Evolutionary conservation across 805 yeast genomes (phyloP), one percentile per base, ranked within the genome.

Genomic region (Myxozyma nipponensis): DNA sequence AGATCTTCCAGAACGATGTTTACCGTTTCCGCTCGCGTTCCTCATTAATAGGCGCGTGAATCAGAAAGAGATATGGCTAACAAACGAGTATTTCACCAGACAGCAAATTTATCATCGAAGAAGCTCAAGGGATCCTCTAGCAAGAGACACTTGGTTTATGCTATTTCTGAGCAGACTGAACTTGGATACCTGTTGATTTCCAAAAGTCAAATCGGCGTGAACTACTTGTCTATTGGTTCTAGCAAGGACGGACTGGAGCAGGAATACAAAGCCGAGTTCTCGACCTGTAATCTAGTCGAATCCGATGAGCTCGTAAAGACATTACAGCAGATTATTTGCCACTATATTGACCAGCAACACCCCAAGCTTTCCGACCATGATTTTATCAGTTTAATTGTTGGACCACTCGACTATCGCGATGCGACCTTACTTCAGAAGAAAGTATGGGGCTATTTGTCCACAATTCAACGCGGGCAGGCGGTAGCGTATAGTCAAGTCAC

Each of bases 391-490:
- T n/a, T 13, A 3, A 13, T 18, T 36, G 10, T 25, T 15, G 46
- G 46, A n/a, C 39, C 39, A 10, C 39, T 43, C 10, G 40, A 43
- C 18, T 24, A 25, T 17, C 30, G 37, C 23, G 32, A 34, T 36
- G 40, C 39, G 28, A 24, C 46, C 6, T 19, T 15, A 18, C 23
- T 44, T 13, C 47, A 44, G 25, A 32, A 15, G 4, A 17, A 21
- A 17, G 47, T 44, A 3, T 44, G 47, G 47, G 17, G 7, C 22
- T 21, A 44, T 34, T 39, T 44, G 5, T 18, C 28, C 7, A n/a
- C 36, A 19, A 22, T 35, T 6, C 42, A 41, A 5, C 24, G 40
- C 24, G 41, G 36, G 18, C 22, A 34, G 2, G 10, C 42, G 23
- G 24, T n/a, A 21, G 17, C 42, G 10, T 44, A 44, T 6, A 28